Conservation (phyloP, 1,284 basidiomycete genomes). For the Marasmius fiardii region DNA sequence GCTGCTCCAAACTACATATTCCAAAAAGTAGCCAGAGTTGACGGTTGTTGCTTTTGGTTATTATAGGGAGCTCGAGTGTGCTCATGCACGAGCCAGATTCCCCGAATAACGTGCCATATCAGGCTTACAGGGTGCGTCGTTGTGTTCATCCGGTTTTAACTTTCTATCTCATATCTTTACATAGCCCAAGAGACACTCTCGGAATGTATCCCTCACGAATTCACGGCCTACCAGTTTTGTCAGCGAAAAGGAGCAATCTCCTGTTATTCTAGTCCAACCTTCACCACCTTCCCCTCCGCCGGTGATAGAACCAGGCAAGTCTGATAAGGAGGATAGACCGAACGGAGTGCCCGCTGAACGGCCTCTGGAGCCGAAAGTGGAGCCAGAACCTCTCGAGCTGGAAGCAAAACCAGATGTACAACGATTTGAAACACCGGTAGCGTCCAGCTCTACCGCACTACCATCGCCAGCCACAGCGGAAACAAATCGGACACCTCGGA, state of each 20-base stretch:
- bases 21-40: too few relatives aligned
- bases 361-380: background rate
- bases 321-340: background rate
- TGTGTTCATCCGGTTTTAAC: background rate
- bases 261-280: background rate
- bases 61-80: too few relatives aligned
- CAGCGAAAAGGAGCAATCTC: background rate
- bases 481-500: conserved; percentile 30
- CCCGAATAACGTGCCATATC: conserved; percentile 53
- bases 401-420: background rate
- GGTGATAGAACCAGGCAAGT: background rate
- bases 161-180: conserved; percentile 8
- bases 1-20: background rate
- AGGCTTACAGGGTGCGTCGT: conserved; percentile 62
- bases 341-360: background rate
- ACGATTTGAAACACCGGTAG: background rate
- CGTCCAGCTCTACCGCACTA: background rate
- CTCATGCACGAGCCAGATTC: conserved; percentile 6
- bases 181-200: conserved; percentile 56
- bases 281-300: background rate
- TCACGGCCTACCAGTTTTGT: background rate
- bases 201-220: conserved; percentile 1
- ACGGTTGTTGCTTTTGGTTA: too few relatives aligned
- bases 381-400: background rate
- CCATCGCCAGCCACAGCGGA: conserved; percentile 1